Evolutionary conservation across 352 stramenopile species (phyloP), one percentile per base, ranked within the genome.

Genomic region (Globisporangium acanthophoron): DNA sequence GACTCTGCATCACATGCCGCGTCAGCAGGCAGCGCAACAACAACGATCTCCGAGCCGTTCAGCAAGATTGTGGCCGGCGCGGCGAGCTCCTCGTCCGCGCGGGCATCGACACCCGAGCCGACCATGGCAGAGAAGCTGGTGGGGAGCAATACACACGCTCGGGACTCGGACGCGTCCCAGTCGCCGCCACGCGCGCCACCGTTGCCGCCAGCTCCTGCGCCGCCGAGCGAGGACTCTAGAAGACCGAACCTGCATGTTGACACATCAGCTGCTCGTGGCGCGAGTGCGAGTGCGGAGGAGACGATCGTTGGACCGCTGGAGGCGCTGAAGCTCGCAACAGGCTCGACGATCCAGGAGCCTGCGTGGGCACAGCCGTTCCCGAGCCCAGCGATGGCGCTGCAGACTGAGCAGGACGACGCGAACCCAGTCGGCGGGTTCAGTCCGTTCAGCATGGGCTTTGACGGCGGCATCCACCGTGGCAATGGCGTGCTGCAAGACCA

Each of bases 361-460:
- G 80, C 75, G 11, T 90, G 78, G 80, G 80, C 78, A 18, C 75
- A 84, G 41, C 80, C 80, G 12, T 90, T 90, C 54, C 80, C 80
- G 15, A 85, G 67, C 24, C 70, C 78, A 9, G 64, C 66, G 35
- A 52, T 82, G 43, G 64, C 66, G 1, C 70, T 70, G 33, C 58
- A 58, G 27, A 52, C 49, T 16, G 66, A 77, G 18, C 44, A 48
- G 20, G 79, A 91, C 47, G 71, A 85, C 24, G 56, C 58, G 1
- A 54, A 11, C 63, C 35, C 29, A 49, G 59, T 18, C 57, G 64
- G 21, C 15, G 72, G 87, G 16, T 92, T 87, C 44, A 89, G 76
- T 63, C 80, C 82, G 11, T 92, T 92, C 66, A 79, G 78, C 8
- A 61, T 92, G 49, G 78, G 78, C 3, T 92, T 92, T 46, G 77